Base-by-base conservation (phyloP, 2,329 filamentous ascomycete species). In the Hymenoscyphus albidus region DNA sequence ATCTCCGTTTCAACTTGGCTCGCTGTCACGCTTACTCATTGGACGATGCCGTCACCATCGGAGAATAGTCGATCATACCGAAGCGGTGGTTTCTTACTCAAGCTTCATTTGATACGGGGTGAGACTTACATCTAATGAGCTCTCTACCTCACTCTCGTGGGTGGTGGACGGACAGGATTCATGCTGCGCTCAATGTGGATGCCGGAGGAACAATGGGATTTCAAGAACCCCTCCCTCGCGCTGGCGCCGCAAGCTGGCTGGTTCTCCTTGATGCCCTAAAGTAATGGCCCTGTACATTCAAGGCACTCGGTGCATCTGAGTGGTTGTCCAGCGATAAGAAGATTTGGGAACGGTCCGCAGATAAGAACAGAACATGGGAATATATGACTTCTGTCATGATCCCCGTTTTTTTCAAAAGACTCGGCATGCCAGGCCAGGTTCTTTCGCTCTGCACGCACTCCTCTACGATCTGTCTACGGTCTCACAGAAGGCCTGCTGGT, bases 261-360 rank as follows among this genome's bases (percentile, higher is more conserved):
- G 35, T 35, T 35, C 35, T 51, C 44, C 22, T 22, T 51, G 10
- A 10, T 44, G 16, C 5, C 42, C 44, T 22, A 27, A 27, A 27
- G 27, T 27, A 27, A 27, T 27, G 27, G 16, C 42, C 42, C 42
- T 22, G 44, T 35, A 55, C 31, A 6, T 38, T 56, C 64, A 65
- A 65, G 64, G 64, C 60, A 65, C 64, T 55, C 59, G 38, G 22
- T 40, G 18, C 31, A 22, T n/a, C 38, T 57, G 38, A 57, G 56
- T 65, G 61, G 63, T 42, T 57, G 60, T 22, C 40, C 60, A 39
- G 12, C 57, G 59, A 62, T 62, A 62, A 65, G 60, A 59, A 54
- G 10, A 9, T 62, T 22, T 51, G 38, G 61, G 42, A 59, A 51
- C 55, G n/a, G 42, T 56, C 18, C 18, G 59, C 35, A 65, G 64